Conservation (phyloP, 23 red algal genomes). For the Cyanidium caldarium region DNA sequence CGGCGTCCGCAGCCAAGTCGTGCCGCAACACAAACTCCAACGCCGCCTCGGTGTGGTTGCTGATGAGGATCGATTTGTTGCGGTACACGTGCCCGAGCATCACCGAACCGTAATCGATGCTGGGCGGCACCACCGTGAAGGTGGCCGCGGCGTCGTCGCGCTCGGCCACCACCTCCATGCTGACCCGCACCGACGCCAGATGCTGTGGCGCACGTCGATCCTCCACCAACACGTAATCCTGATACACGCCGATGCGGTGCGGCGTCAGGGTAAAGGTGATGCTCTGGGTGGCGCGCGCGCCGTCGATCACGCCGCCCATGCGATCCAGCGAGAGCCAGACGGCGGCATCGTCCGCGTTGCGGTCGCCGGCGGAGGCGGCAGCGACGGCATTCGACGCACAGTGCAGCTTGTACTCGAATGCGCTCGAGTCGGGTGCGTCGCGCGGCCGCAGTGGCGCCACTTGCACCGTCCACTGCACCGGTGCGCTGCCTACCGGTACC, state of each 20-base stretch:
- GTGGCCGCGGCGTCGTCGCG: not conserved
- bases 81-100: constrained; percentile 15
- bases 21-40: constrained; percentile 16
- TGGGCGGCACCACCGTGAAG: not conserved
- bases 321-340: not conserved
- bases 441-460: not conserved
- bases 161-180: constrained; percentile 19
- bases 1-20: constrained; percentile 2
- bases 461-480: not conserved
- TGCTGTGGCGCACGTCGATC: constrained; percentile 7
- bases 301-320: not conserved
- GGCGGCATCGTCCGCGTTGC: not conserved
- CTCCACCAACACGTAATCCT: constrained; percentile 9
- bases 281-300: not conserved
- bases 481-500: not conserved
- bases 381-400: not conserved
- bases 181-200: not conserved
- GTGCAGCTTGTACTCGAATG: not conserved
- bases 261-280: not conserved
- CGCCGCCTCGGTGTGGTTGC: not conserved
- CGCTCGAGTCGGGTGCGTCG: not conserved
- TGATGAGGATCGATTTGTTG: constrained; percentile 12
- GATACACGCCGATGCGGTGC: constrained; percentile 3
- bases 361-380: too few species aligned
- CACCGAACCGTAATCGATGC: constrained; percentile 10